Evolutionary conservation across 2,329 filamentous ascomycete genomes (phyloP).

Genomic region (Iodosphaeria phyllophila): DNA sequence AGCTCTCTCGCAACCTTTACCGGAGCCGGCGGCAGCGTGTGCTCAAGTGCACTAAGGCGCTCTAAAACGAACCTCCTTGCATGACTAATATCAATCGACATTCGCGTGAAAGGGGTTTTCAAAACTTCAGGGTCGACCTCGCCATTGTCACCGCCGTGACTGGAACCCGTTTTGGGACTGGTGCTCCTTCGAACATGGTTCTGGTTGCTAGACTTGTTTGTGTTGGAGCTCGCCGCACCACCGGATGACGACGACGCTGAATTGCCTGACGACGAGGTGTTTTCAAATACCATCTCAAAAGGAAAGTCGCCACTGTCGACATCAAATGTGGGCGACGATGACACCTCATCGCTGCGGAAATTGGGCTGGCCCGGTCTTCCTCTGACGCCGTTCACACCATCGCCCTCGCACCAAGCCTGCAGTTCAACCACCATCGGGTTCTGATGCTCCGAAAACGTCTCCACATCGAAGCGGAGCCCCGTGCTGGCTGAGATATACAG

Average conservation of each 20-base stretch:
- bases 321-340: too few relatives aligned
- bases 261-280: too few relatives aligned
- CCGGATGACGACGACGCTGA: background rate
- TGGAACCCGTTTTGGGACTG: background rate
- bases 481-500: slow-evolving; percentile 19
- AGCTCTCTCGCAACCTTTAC: slow-evolving; percentile 22
- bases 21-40: slow-evolving; percentile 20
- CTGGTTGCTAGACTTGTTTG: slow-evolving; percentile 1
- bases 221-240: background rate
- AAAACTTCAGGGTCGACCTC: slow-evolving; percentile 5
- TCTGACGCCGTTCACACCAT: too few relatives aligned
- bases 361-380: background rate
- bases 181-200: slow-evolving; percentile 2
- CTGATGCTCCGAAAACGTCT: slow-evolving; percentile 5
- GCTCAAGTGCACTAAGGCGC: slow-evolving; percentile 18
- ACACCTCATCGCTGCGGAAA: slow-evolving; percentile 1
- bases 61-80: slow-evolving; percentile 20
- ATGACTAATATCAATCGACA: slow-evolving; percentile 17
- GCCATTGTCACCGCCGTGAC: background rate
- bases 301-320: too few relatives aligned
- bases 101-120: slow-evolving; percentile 4
- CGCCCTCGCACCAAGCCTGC: too few relatives aligned
- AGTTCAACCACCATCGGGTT: too few relatives aligned
- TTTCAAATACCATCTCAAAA: too few relatives aligned
- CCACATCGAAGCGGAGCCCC: slow-evolving; percentile 10